Evolutionary conservation across 2,329 filamentous ascomycete species (phyloP).

Genomic region (Aspergillus fructus): DNA sequence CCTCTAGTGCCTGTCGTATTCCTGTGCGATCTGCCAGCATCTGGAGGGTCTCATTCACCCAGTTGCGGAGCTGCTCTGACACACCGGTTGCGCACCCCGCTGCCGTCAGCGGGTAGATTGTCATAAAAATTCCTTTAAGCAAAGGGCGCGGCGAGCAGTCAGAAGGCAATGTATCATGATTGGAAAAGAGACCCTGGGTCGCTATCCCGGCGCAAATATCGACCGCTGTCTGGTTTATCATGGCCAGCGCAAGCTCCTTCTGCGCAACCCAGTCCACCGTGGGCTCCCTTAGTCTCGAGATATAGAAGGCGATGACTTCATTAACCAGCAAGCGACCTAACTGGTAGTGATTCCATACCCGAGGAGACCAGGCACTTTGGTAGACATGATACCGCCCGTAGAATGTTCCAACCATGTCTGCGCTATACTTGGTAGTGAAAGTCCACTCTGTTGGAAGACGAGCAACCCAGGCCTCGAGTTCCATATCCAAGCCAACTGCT

Average conservation of each 20-base stretch:
- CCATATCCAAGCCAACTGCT: slow-evolving; percentile 16
- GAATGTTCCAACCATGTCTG: slow-evolving; percentile 16
- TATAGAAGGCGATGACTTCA: slow-evolving; percentile 19
- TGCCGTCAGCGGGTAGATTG: slow-evolving; percentile 22
- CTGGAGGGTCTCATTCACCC: slow-evolving; percentile 21
- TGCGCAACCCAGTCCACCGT: slow-evolving; percentile 9
- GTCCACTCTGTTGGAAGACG: slow-evolving; percentile 18
- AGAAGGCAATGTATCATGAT: background rate
- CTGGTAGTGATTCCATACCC: slow-evolving; percentile 23
- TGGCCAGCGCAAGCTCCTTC: slow-evolving; percentile 17
- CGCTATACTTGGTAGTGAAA: slow-evolving; percentile 13
- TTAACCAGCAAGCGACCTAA: slow-evolving; percentile 24
- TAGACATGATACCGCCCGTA: slow-evolving; percentile 23
- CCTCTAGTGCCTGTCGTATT: slow-evolving; percentile 19
- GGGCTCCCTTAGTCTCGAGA: background rate
- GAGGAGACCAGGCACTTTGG: slow-evolving; percentile 21
- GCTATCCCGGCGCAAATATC: slow-evolving; percentile 23
- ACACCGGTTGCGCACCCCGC: slow-evolving; percentile 22
- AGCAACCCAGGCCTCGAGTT: slow-evolving; percentile 21
- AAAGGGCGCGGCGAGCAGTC: slow-evolving; percentile 7
- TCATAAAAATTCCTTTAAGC: slow-evolving; percentile 25
- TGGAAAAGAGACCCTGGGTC: slow-evolving; percentile 17
- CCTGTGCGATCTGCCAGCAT: slow-evolving; percentile 22
- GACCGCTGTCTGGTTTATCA: slow-evolving; percentile 17
- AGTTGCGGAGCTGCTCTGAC: slow-evolving; percentile 21